Evolutionary conservation across 2,329 filamentous ascomycete genomes (phyloP), one percentile per base, ranked within the genome.

Genomic region (Chaetomiaceae sp.): DNA sequence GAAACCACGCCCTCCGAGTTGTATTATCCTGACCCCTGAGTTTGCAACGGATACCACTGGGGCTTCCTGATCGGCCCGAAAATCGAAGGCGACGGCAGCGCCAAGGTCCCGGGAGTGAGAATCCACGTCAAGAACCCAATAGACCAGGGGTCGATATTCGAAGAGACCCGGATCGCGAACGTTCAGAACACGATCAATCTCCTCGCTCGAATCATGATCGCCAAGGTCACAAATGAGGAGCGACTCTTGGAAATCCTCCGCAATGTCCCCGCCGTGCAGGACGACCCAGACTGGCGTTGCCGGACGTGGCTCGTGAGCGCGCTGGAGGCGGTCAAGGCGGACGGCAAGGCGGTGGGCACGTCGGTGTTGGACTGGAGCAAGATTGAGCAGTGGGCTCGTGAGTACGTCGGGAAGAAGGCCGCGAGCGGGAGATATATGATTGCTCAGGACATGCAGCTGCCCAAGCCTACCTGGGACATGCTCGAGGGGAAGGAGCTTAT

Each of bases 401-500:
- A 43, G 7, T 48, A 48, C 5, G 39, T 48, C 9, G 39, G n/a
- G 10, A 19, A 21, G 10, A 48, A 48, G 21, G 16, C n/a, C 1
- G 39, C 5, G 3, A 17, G 10, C 2, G 46, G 46, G 31, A 19
- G 46, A 16, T 43, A 48, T 27, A 13, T 4, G 8, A 10, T 1
- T 8, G n/a, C 2, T 1, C 3, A 2, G 7, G 34, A 43, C 16
- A 13, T 43, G 46, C 2, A 9, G 14, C 8, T 10, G 46, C 46
- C 46, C n/a, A 48, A 43, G 31, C 38, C 46, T 30, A 48, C 46
- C 0, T 48, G 31, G 46, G 39, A 43, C 43, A n/a, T 48, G 46
- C 8, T 48, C 2, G 39, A 43, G 21, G 30, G 16, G 9, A 42
- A 9, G 30, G 46, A 48, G 21, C 6, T 38, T 37, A 38, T 48